Percentiles rank a stretch among this genome's conserved stretches.
phyloP scores from a whole-genome alignment of 2,329 filamentous ascomycete genomes.

The Penicillium aurantiogriseum region DNA sequence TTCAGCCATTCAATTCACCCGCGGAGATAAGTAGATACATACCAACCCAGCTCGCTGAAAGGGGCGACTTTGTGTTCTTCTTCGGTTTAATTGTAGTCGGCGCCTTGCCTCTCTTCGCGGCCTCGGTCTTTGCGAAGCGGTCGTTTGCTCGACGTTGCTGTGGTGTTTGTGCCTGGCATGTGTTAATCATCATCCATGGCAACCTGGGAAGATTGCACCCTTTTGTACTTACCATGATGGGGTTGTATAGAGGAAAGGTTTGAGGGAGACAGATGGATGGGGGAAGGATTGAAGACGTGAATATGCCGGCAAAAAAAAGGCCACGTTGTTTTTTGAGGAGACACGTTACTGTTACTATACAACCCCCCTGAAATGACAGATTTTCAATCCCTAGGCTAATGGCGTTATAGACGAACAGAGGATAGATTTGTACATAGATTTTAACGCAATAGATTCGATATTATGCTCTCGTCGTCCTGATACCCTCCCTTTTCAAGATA shows the following conservation, averaged over 20 bases:
- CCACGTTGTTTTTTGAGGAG: conserved; percentile 13
- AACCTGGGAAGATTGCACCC: background rate
- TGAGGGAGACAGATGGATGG: background rate
- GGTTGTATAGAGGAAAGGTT: background rate
- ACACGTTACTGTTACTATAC: background rate
- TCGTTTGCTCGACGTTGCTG: conserved; percentile 65
- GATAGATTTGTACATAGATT: background rate
- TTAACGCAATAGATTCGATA: background rate
- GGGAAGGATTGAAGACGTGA: background rate
- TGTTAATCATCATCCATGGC: background rate
- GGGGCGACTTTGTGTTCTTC: conserved; percentile 53
- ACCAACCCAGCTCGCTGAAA: conserved; percentile 61
- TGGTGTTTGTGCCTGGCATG: conserved; percentile 59
- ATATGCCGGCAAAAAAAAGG: conserved; percentile 13
- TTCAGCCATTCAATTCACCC: conserved; percentile 13
- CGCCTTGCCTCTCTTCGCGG: conserved; percentile 59
- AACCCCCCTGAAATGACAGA: background rate
- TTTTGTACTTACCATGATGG: conserved; percentile 1
- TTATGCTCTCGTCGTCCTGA: no score
- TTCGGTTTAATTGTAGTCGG: conserved; percentile 47
- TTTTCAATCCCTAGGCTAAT: background rate
- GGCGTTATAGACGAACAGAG: no score
- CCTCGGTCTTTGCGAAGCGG: conserved; percentile 58
- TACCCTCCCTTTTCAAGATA: no score
- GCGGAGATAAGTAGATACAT: conserved; percentile 34